These are phyloP conservation scores for Lophium mytilinum DNA, from an alignment of 495 filamentous ascomycete genomes.

Conservation along the genomic window DNA sequence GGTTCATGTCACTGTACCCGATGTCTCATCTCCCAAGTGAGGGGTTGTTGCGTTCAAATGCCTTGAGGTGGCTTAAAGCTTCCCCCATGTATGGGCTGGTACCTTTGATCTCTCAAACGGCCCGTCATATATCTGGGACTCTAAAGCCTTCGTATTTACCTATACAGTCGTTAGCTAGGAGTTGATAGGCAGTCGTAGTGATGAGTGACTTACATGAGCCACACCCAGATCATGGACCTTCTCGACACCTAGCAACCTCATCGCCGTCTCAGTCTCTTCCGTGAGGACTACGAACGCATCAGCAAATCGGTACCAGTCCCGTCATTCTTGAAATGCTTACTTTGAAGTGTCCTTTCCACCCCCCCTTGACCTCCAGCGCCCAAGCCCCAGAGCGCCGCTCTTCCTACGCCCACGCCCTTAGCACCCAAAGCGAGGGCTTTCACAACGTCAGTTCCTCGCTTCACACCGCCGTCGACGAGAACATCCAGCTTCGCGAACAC, in stretches of 20 bases:
- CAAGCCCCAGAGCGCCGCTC: constrained; percentile 73
- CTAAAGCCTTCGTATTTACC: too few relatives aligned
- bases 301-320: background rate
- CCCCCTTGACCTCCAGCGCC: constrained; percentile 79
- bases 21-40: too few relatives aligned
- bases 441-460: constrained; percentile 81
- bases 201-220: constrained; percentile 53
- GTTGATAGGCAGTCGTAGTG: too few relatives aligned
- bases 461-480: constrained; percentile 83
- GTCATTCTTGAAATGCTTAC: constrained; percentile 41
- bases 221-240: constrained; percentile 63
- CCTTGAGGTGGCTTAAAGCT: too few relatives aligned
- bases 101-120: too few relatives aligned
- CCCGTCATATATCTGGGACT: too few relatives aligned
- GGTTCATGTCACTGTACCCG: too few relatives aligned
- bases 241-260: constrained; percentile 77
- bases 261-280: constrained; percentile 74
- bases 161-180: too few relatives aligned
- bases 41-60: too few relatives aligned
- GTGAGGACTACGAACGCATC: constrained; percentile 55
- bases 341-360: constrained; percentile 77
- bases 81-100: too few relatives aligned
- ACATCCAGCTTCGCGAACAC: constrained; percentile 78
- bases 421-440: constrained; percentile 88
- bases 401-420: constrained; percentile 78